Conservation (phyloP, 2,329 filamentous ascomycete species). For the Ophiostoma perfectum region DNA sequence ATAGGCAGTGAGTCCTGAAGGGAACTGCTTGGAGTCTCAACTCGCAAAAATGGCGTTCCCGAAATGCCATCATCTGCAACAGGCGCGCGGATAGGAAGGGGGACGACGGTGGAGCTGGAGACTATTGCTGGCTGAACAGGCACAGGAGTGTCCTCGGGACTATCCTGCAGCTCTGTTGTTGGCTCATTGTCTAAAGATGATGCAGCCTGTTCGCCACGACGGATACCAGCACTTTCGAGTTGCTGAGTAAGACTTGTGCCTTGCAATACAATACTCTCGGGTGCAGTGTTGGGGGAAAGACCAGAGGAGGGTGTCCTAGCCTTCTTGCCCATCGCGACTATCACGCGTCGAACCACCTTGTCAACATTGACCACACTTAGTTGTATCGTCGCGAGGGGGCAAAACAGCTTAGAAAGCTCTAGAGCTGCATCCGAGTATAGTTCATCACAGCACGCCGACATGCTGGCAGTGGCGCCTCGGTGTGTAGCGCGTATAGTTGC, state of each 20-base stretch:
- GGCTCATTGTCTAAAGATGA: neutral
- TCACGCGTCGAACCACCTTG: conserved; percentile 43
- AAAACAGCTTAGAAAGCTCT: conserved; percentile 47
- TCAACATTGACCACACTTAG: conserved; percentile 40
- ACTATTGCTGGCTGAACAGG: neutral
- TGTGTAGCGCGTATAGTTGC: conserved; percentile 21
- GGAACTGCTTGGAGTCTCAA: conserved; percentile 34
- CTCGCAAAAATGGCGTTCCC: conserved; percentile 50
- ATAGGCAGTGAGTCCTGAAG: conserved; percentile 29
- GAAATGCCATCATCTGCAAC: conserved; percentile 47
- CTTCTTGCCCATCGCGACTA: conserved; percentile 31
- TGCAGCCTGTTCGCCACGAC: no score
- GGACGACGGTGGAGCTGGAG: neutral
- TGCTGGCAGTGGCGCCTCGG: conserved; percentile 23
- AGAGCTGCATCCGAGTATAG: conserved; percentile 44
- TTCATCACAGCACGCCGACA: conserved; percentile 45
- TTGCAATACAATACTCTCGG: conserved; percentile 13
- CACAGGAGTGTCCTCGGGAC: neutral
- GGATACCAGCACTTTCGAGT: neutral
- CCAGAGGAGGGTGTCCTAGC: neutral
- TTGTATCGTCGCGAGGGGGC: conserved; percentile 41
- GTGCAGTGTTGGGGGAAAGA: neutral
- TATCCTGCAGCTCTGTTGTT: neutral
- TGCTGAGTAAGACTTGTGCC: conserved; percentile 2
- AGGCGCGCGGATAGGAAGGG: conserved; percentile 29